Evolutionary conservation across 306 rosid species (phyloP), one percentile per base, ranked within the genome.

Genomic region (Glycine soja): DNA sequence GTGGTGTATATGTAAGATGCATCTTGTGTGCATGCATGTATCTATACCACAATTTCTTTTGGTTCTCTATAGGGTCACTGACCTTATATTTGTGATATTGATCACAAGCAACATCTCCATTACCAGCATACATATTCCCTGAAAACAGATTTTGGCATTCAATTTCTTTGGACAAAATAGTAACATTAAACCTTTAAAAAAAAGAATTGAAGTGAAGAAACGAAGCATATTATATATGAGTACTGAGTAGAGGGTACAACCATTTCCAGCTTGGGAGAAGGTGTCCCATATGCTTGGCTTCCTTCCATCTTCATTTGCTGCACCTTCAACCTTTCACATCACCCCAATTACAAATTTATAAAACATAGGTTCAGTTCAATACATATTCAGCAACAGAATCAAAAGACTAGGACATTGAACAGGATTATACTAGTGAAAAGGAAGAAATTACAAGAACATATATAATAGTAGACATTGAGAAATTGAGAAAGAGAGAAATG

Each of bases 241-340:
- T 45, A 45, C 48, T 14, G 46, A 64, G 3, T 53, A 10, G 0
- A 65, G 70, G 63, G 59, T 48, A 50, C 61, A 9, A 84, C 84
- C 81, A 57, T 72, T 70, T 18, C 76, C 57, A 56, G 80, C 19
- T 19, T 32, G 75, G 7, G 83, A 67, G 59, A 12, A 86, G 47
- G 87, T 83, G 59, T 86, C 87, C 82, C 86, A 83, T 75, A 86
- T 80, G 87, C 87, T 83, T 56, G 87, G 77, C 59, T 73, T 83
- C 66, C 83, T 78, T 0, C 87, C 87, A 83, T 83, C 87, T 56
- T 83, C 87, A 78, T 78, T 10, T 56, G 76, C 87, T 9, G 87
- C 87, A 34, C 83, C 87, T 83, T 83, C 87, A 46, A 78, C 76
- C 87, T 78, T 52, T 78, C 51, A 78, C n/a, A 19, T 32, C 11